These are phyloP conservation scores for Phaeophleospora eucalypticola DNA, from an alignment of 2,329 filamentous ascomycete genomes.

Conservation along the genomic window DNA sequence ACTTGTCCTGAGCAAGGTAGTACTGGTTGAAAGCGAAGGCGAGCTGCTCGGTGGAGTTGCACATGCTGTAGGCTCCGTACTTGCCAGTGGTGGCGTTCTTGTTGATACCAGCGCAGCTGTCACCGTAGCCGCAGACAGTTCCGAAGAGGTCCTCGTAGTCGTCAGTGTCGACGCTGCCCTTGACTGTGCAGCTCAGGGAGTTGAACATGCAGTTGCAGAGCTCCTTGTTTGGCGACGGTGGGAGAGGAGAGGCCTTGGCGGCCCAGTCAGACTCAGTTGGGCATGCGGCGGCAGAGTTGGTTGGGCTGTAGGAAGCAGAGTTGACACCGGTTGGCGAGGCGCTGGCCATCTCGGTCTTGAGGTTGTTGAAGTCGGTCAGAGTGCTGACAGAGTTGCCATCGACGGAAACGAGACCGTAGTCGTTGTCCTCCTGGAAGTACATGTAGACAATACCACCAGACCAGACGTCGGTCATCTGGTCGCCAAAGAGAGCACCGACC, in stretches of 20 bases:
- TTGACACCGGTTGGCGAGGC: conserved; percentile 64
- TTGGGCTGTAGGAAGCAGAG: conserved; percentile 65
- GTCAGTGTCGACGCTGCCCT: conserved; percentile 52
- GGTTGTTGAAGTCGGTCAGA: conserved; percentile 68
- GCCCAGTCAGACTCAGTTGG: conserved; percentile 67
- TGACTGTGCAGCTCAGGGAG: conserved; percentile 66
- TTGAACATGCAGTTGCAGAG: conserved; percentile 85
- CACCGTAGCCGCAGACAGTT: conserved; percentile 61
- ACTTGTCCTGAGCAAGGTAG: conserved; percentile 56
- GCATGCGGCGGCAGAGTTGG: conserved; percentile 68
- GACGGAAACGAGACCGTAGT: conserved; percentile 75
- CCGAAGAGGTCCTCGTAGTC: conserved; percentile 67
- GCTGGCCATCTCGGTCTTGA: conserved; percentile 65
- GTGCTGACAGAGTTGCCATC: conserved; percentile 58
- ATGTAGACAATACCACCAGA: conserved; percentile 98
- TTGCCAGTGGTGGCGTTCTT: conserved; percentile 63
- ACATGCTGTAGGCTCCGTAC: conserved; percentile 78
- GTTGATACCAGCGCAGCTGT: conserved; percentile 62
- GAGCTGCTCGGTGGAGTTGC: conserved; percentile 65
- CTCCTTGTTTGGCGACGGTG: conserved; percentile 71
- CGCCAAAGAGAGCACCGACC: conserved; percentile 72
- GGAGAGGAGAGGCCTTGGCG: conserved; percentile 63
- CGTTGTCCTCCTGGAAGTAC: conserved; percentile 89
- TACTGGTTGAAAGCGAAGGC: conserved; percentile 71
- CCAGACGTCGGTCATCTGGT: conserved; percentile 80